A percentile compares a stretch with the other conserved stretches of the same genome.
Evolutionary conservation across 441 rosid species (phyloP).

Genomic region (Pelargonium citronellum): DNA sequence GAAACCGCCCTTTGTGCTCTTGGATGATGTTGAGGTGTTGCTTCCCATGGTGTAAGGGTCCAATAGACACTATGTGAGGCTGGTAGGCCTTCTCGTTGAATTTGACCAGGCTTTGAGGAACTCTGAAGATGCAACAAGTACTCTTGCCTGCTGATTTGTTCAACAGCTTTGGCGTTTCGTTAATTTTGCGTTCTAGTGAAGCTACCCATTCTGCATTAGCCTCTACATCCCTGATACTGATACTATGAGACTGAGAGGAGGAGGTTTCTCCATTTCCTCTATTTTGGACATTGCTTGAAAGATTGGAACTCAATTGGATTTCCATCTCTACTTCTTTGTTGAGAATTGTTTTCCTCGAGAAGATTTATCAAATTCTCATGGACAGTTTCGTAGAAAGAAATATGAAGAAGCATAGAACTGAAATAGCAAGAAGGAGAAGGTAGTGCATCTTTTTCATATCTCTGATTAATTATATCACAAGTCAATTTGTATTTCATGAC

Average conservation of each 20-base stretch:
- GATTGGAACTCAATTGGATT: constrained; percentile 5
- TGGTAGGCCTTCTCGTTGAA: constrained; percentile 41
- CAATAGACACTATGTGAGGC: constrained; percentile 61
- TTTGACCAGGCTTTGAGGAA: constrained; percentile 50
- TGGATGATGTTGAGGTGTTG: constrained; percentile 33
- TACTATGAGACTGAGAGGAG: constrained; percentile 7
- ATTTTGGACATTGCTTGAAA: neutral
- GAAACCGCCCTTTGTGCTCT: constrained; percentile 40
- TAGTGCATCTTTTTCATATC: neutral
- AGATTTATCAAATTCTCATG: neutral
- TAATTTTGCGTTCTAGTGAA: constrained; percentile 19
- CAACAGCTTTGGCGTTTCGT: constrained; percentile 32
- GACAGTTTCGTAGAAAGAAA: neutral
- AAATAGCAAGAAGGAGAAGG: neutral
- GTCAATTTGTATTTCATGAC: neutral
- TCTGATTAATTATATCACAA: neutral
- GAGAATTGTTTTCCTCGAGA: neutral
- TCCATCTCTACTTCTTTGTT: neutral
- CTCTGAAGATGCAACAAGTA: constrained; percentile 61
- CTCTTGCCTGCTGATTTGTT: constrained; percentile 39
- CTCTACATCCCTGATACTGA: constrained; percentile 6
- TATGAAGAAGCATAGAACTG: neutral
- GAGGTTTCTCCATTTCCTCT: constrained; percentile 9
- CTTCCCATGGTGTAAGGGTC: constrained; percentile 46
- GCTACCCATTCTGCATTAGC: constrained; percentile 17